Conservation (phyloP, 139 green algal genomes). For the Chlamydomonas schloesseri region DNA sequence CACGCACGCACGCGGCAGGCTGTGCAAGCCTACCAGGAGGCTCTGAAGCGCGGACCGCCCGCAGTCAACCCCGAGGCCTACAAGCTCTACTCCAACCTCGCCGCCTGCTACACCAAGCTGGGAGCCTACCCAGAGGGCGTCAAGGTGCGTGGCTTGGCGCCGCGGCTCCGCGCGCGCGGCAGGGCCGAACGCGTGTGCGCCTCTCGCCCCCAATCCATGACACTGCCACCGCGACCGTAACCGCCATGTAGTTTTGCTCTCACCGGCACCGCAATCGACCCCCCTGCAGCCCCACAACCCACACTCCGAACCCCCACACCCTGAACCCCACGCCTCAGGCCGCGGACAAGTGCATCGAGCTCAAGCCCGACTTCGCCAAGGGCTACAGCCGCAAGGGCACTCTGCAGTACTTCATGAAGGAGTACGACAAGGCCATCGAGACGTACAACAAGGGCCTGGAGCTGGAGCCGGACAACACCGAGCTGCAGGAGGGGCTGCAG, state of each 20-base stretch:
- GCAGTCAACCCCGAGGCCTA: conserved; percentile 91
- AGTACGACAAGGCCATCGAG: conserved; percentile 88
- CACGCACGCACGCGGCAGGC: conserved; percentile 52
- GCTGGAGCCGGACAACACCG: conserved; percentile 89
- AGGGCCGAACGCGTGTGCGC: no score
- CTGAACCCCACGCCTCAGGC: conserved; percentile 73
- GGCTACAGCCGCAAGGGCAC: conserved; percentile 88
- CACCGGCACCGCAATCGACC: no score
- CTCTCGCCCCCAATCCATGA: not conserved
- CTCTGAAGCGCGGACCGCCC: conserved; percentile 89
- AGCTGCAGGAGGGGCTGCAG: conserved; percentile 93
- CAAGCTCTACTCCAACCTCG: conserved; percentile 97
- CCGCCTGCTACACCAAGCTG: conserved; percentile 99
- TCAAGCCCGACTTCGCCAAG: conserved; percentile 94
- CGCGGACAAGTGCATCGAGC: conserved; percentile 93
- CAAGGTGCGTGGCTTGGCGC: conserved; percentile 80
- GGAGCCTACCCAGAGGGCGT: conserved; percentile 92
- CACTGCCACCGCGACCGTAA: no score
- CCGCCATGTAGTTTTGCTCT: no score
- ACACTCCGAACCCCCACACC: no score
- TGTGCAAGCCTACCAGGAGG: conserved; percentile 95
- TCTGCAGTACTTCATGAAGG: conserved; percentile 98
- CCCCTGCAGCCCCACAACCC: no score
- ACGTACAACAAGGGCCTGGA: conserved; percentile 90
- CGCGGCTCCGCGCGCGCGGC: not conserved